phyloP scores from a whole-genome alignment of 768 basidiomycete genomes.

The Pisolithus tinctorius region DNA sequence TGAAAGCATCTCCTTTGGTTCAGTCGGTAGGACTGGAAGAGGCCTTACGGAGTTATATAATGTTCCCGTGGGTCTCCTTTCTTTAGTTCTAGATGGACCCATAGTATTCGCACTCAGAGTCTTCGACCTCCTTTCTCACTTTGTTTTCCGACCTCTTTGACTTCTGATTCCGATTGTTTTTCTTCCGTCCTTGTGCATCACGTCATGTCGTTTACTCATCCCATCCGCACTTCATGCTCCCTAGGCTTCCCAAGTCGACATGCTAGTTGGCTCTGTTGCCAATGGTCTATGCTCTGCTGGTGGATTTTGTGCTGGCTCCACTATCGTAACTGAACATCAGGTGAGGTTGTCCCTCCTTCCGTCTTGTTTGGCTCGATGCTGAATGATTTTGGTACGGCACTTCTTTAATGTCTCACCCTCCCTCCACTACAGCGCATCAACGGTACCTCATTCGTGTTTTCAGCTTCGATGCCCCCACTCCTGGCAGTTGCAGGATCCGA shows the following conservation, averaged over 20 bases:
- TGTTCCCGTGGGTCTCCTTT: constrained; percentile 59
- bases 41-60: constrained; percentile 94
- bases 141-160: not conserved
- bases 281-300: constrained; percentile 78
- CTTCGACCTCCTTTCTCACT: too few relatives aligned
- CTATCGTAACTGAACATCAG: constrained; percentile 82
- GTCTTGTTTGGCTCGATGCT: not conserved
- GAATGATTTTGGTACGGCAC: not conserved
- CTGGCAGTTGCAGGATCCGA: constrained; percentile 85
- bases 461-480: constrained; percentile 87
- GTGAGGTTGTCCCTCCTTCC: constrained; percentile 28
- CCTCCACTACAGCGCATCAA: constrained; percentile 71
- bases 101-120: not conserved
- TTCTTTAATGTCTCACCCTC: not conserved
- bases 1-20: constrained; percentile 90
- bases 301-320: constrained; percentile 92
- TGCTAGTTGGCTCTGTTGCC: constrained; percentile 88
- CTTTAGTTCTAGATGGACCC: not conserved
- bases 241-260: constrained; percentile 85
- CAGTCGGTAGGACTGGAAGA: constrained; percentile 87
- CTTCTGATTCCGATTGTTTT: not conserved
- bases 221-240: not conserved
- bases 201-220: not conserved
- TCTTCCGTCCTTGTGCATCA: not conserved
- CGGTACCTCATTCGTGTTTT: constrained; percentile 91